A percentile compares a stretch with the other conserved stretches of the same genome.
phyloP scores from a whole-genome alignment of 192 early-diverging fungal species.

The Mortierella claussenii region DNA sequence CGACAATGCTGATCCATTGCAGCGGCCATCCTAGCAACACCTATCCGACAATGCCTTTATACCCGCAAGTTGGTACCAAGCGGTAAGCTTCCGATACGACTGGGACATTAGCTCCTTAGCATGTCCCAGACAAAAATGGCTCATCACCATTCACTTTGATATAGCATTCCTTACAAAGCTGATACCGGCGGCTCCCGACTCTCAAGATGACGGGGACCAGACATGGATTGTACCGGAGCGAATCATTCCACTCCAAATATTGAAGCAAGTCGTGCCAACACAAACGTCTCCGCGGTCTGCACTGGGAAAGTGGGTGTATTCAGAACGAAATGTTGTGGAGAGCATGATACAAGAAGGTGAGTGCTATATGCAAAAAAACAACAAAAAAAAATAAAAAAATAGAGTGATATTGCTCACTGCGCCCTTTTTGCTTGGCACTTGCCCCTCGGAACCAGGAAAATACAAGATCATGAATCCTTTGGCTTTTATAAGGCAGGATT shows the following conservation, averaged over 20 bases:
- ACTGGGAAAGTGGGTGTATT: constrained; percentile 21
- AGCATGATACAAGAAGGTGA: constrained; percentile 30
- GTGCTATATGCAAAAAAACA: neutral
- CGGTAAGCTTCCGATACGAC: no score
- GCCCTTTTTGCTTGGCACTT: neutral
- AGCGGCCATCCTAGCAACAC: constrained; percentile 26
- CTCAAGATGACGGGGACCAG: neutral
- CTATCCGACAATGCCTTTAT: constrained; percentile 22
- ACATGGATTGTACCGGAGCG: constrained; percentile 36
- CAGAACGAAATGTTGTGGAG: neutral
- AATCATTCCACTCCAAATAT: constrained; percentile 3
- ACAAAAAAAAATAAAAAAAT: neutral
- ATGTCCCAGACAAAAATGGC: no score
- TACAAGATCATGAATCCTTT: constrained; percentile 31
- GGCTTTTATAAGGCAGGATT: constrained; percentile 30
- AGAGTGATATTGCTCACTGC: neutral
- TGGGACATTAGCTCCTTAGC: no score
- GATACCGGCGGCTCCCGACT: constrained; percentile 17
- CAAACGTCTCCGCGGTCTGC: constrained; percentile 1
- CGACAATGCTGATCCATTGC: neutral
- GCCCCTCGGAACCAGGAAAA: constrained; percentile 2
- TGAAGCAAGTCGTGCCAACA: neutral
- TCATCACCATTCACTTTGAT: no score
- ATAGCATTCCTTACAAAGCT: constrained; percentile 38
- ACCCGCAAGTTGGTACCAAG: constrained; percentile 21